Conservation (phyloP, 768 basidiomycete species). For the Boletales sp. region DNA sequence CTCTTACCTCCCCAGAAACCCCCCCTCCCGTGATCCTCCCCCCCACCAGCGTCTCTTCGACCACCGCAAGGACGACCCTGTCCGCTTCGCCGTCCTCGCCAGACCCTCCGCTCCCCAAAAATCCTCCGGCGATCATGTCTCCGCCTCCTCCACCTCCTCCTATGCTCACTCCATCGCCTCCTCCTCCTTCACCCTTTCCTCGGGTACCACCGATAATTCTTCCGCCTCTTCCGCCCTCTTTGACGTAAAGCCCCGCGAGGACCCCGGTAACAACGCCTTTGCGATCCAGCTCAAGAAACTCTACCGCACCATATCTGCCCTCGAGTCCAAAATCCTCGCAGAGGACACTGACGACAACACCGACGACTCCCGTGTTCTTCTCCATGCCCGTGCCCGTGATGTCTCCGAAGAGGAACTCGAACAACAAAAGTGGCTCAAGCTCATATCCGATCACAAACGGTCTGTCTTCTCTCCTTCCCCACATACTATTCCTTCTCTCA, state of each 20-base stretch:
- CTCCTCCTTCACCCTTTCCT: constrained; percentile 70
- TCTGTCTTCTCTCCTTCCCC: constrained; percentile 35
- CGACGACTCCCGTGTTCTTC: constrained; percentile 36
- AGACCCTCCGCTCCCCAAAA: constrained; percentile 42
- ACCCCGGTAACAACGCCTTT: constrained; percentile 62
- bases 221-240: constrained; percentile 71
- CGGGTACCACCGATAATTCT: constrained; percentile 68
- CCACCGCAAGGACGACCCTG: constrained; percentile 86
- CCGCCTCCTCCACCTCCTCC: constrained; percentile 71
- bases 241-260: constrained; percentile 50
- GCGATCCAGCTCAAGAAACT: constrained; percentile 74
- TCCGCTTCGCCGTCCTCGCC: constrained; percentile 70
- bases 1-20: constrained; percentile 39
- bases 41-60: constrained; percentile 70
- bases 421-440: constrained; percentile 71
- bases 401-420: constrained; percentile 55
- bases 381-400: constrained; percentile 32
- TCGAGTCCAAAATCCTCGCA: constrained; percentile 72
- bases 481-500: not conserved
- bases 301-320: constrained; percentile 75
- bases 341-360: constrained; percentile 56
- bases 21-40: constrained; percentile 31
- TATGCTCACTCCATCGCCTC: constrained; percentile 68
- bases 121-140: constrained; percentile 62
- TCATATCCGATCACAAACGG: constrained; percentile 82